A percentile compares a stretch with the other conserved stretches of the same genome.
phyloP scores from a whole-genome alignment of 1,139 yeast species.

The Geotrichum candidum region DNA sequence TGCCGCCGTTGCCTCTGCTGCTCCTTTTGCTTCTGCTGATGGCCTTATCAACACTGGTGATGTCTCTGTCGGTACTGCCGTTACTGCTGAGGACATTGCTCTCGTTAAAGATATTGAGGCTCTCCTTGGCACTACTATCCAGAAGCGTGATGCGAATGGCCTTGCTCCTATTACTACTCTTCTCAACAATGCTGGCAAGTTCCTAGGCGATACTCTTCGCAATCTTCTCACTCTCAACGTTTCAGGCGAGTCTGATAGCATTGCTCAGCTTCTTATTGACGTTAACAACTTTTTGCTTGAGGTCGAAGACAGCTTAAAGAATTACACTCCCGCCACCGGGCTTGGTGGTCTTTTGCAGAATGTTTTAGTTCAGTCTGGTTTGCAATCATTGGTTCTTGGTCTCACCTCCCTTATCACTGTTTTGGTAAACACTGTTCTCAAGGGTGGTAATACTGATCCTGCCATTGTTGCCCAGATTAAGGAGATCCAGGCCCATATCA shows the following conservation, averaged over 20 bases:
- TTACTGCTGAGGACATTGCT: not conserved
- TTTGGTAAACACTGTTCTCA: not conserved
- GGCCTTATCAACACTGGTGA: not conserved
- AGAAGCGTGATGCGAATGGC: not conserved
- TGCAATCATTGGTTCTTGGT: not conserved
- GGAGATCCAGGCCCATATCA: not conserved
- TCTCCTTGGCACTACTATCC: not conserved
- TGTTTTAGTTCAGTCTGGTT: slow-evolving; percentile 2
- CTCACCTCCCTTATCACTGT: slow-evolving; percentile 1
- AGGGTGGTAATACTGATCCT: not conserved
- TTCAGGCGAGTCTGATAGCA: not conserved
- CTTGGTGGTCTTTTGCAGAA: slow-evolving; percentile 1
- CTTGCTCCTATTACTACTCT: not conserved
- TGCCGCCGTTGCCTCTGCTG: slow-evolving; percentile 9
- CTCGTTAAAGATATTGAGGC: not conserved
- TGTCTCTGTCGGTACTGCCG: not conserved
- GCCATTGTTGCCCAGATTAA: not conserved
- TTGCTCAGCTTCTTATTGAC: not conserved
- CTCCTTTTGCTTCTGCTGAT: not conserved
- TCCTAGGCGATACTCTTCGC: not conserved
- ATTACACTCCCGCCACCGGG: slow-evolving; percentile 3
- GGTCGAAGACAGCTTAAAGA: not conserved
- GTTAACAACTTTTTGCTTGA: not conserved
- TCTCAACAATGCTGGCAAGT: not conserved
- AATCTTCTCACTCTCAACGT: not conserved